Evolutionary conservation across 805 yeast genomes (phyloP).

Genomic region (Schizosaccharomyces lindneri): DNA sequence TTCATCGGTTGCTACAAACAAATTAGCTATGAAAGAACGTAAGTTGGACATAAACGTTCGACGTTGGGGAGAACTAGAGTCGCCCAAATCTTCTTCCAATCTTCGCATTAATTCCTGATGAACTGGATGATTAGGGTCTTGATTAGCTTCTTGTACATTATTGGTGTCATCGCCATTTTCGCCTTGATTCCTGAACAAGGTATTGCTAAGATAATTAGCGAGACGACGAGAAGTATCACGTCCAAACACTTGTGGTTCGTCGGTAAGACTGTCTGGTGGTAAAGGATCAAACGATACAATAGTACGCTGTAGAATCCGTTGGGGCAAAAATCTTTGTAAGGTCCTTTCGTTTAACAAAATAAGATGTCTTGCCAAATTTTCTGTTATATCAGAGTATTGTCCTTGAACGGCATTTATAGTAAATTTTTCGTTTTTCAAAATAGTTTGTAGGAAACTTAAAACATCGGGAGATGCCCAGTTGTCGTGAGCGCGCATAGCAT

Average conservation of each 20-base stretch:
- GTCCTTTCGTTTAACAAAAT: conserved; percentile 10
- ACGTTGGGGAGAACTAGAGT: no score
- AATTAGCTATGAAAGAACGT: no score
- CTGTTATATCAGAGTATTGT: conserved; percentile 5
- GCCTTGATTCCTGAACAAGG: not conserved
- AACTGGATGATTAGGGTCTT: no score
- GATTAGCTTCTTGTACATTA: no score
- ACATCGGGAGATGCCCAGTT: conserved; percentile 9
- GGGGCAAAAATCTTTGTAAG: conserved; percentile 8
- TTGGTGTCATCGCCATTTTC: not conserved
- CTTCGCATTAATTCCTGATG: no score
- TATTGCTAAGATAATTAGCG: not conserved
- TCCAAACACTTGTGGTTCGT: not conserved
- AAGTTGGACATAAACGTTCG: no score
- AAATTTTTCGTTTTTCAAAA: not conserved
- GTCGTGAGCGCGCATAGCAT: conserved; percentile 7
- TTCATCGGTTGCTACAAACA: no score
- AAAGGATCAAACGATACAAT: conserved; percentile 1
- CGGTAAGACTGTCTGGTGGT: not conserved
- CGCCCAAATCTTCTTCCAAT: no score
- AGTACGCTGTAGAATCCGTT: not conserved
- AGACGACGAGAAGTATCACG: not conserved
- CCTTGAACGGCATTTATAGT: not conserved
- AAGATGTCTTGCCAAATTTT: conserved; percentile 10
- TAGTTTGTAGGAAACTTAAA: conserved; percentile 4